Percentiles rank a stretch among this genome's conserved stretches.
Evolutionary conservation across 106 monocot genomes (phyloP).

Genomic region (Allium fistulosum): DNA sequence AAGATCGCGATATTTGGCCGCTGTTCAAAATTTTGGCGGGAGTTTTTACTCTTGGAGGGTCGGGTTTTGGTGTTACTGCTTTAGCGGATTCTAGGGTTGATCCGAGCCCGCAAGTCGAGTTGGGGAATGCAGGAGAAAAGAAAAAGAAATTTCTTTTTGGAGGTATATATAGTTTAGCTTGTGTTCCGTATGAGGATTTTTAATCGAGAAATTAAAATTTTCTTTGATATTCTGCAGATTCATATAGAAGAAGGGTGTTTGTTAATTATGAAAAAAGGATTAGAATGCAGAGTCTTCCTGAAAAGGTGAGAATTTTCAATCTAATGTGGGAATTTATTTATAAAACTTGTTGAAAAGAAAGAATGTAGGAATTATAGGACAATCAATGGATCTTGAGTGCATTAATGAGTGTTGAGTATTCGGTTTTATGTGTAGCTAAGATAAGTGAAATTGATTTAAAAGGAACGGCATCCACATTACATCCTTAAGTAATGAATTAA

Average conservation of each 20-base stretch:
- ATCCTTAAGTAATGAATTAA: too few species aligned
- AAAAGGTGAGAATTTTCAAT: slow-evolving; percentile 50
- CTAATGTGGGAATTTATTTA: neutral
- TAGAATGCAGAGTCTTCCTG: slow-evolving; percentile 69
- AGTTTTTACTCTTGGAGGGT: neutral
- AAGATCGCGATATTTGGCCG: neutral
- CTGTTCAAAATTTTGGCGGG: neutral
- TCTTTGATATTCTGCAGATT: slow-evolving; percentile 34
- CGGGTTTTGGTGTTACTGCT: slow-evolving; percentile 6
- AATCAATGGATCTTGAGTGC: too few species aligned
- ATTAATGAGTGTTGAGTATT: too few species aligned
- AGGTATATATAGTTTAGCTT: slow-evolving; percentile 12
- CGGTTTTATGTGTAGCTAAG: too few species aligned
- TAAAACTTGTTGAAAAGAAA: too few species aligned
- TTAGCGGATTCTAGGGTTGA: neutral
- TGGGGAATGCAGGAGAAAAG: neutral
- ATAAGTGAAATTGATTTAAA: too few species aligned
- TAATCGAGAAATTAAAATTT: neutral
- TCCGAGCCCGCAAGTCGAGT: neutral
- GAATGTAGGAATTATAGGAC: too few species aligned
- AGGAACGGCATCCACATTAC: too few species aligned
- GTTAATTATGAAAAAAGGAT: slow-evolving; percentile 95
- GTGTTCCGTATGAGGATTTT: too few species aligned
- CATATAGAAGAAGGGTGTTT: slow-evolving; percentile 77
- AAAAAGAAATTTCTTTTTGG: slow-evolving; percentile 29